Conservation (phyloP, 23 red algal species). For the Cyanidiococcus yangmingshanensis region DNA sequence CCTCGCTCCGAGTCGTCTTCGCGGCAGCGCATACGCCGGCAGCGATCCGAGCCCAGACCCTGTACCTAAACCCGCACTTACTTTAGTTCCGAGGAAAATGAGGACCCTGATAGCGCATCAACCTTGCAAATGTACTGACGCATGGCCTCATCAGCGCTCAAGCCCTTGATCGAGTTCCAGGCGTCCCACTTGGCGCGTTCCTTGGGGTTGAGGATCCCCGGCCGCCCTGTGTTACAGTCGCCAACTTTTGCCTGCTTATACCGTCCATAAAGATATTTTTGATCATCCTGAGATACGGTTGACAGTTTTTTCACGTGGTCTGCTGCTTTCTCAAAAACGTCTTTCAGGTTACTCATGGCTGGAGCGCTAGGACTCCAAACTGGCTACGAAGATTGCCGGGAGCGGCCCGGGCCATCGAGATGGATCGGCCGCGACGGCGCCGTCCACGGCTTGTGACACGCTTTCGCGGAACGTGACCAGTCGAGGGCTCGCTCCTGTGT, state of each 20-base stretch:
- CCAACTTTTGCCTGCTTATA: conserved; percentile 95
- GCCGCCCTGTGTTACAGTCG: conserved; percentile 66
- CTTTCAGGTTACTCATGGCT: conserved; percentile 20
- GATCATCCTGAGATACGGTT: conserved; percentile 60
- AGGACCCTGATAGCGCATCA: conserved; percentile 58
- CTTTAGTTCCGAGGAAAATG: conserved; percentile 24
- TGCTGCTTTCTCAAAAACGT: conserved; percentile 76
- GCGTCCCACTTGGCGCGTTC: conserved; percentile 88
- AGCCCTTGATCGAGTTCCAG: conserved; percentile 67
- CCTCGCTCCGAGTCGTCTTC: no score
- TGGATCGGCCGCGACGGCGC: no score
- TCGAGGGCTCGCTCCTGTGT: no score
- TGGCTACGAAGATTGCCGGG: no score
- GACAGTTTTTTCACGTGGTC: conserved; percentile 75
- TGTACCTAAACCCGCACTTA: not conserved
- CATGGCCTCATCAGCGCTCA: conserved; percentile 74
- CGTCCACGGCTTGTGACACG: no score
- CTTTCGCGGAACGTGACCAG: no score
- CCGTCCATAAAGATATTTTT: conserved; percentile 65
- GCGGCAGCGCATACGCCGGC: no score
- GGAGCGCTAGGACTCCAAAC: no score
- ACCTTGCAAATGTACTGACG: conserved; percentile 89
- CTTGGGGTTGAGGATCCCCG: conserved; percentile 61
- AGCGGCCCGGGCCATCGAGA: no score
- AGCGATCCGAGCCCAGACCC: no score